Evolutionary conservation across 192 early-diverging fungal genomes (phyloP).

Genomic region (Lobosporangium transversale): DNA sequence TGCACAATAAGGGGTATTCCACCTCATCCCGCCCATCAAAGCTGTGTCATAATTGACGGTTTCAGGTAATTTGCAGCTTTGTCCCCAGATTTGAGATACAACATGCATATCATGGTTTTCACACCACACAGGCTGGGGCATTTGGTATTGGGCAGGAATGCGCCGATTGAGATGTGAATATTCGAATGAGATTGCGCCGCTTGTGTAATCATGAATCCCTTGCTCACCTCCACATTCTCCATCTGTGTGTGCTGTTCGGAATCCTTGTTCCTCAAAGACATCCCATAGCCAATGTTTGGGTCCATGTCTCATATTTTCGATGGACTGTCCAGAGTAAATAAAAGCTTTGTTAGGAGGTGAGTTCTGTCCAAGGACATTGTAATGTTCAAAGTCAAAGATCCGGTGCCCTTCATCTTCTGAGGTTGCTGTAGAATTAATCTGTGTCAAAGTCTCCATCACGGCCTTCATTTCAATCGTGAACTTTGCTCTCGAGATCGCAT

Average conservation of each 20-base stretch:
- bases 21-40: slow-evolving; percentile 50
- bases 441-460: slow-evolving; percentile 22
- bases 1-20: slow-evolving; percentile 46
- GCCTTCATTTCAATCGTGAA: slow-evolving; percentile 29
- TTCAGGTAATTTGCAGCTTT: slow-evolving; percentile 29
- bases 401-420: slow-evolving; percentile 15
- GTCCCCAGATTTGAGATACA: slow-evolving; percentile 25
- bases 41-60: slow-evolving; percentile 19
- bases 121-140: slow-evolving; percentile 36
- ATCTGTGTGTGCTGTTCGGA: slow-evolving; percentile 47
- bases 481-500: slow-evolving; percentile 48
- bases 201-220: slow-evolving; percentile 29
- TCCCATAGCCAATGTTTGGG: slow-evolving; percentile 53
- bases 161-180: slow-evolving; percentile 16
- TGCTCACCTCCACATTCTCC: slow-evolving; percentile 49
- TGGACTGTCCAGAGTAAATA: slow-evolving; percentile 53
- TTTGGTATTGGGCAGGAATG: slow-evolving; percentile 46
- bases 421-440: slow-evolving; percentile 11
- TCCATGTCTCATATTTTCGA: slow-evolving; percentile 34
- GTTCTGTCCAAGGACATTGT: slow-evolving; percentile 48
- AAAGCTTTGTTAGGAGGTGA: slow-evolving; percentile 54
- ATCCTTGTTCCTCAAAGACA: slow-evolving; percentile 48
- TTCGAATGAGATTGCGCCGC: slow-evolving; percentile 30
- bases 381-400: slow-evolving; percentile 46
- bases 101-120: slow-evolving; percentile 46